A percentile compares a stretch with the other conserved stretches of the same genome.
phyloP scores from a whole-genome alignment of 148 eudicot genomes.

The Chenopodium formosanum region DNA sequence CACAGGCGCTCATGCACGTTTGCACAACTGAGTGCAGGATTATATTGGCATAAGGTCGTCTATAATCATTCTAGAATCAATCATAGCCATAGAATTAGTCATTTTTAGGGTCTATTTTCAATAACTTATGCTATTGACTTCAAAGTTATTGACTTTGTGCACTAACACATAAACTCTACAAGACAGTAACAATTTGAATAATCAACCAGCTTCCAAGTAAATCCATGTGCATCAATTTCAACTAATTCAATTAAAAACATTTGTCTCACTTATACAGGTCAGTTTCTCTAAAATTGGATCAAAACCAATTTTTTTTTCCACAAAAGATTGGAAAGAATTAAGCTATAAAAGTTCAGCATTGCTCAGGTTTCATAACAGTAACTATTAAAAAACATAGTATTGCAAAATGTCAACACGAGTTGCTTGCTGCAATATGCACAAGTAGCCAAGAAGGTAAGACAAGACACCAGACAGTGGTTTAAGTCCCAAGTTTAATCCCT shows the following conservation, averaged over 20 bases:
- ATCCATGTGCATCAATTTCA: not conserved
- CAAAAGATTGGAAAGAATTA: not conserved
- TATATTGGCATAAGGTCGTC: not conserved
- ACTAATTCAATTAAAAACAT: too few relatives aligned
- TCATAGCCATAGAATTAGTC: not conserved
- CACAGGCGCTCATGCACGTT: not conserved
- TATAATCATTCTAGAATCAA: not conserved
- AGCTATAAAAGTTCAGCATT: not conserved
- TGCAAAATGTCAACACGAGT: too few relatives aligned
- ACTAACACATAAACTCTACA: not conserved
- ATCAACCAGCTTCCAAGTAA: not conserved
- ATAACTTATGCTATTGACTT: not conserved
- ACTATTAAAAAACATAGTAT: too few relatives aligned
- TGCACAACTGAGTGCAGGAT: too few relatives aligned
- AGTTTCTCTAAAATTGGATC: not conserved
- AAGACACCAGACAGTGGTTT: too few relatives aligned
- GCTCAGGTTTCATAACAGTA: not conserved
- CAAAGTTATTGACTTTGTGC: too few relatives aligned
- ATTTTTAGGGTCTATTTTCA: too few relatives aligned
- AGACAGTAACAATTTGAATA: not conserved
- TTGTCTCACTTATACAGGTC: too few relatives aligned
- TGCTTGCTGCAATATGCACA: too few relatives aligned
- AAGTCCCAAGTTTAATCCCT: too few relatives aligned
- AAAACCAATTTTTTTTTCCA: not conserved
- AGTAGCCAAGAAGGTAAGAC: too few relatives aligned